phyloP scores from a whole-genome alignment of 805 yeast species.

The Grigorovia humatica region DNA sequence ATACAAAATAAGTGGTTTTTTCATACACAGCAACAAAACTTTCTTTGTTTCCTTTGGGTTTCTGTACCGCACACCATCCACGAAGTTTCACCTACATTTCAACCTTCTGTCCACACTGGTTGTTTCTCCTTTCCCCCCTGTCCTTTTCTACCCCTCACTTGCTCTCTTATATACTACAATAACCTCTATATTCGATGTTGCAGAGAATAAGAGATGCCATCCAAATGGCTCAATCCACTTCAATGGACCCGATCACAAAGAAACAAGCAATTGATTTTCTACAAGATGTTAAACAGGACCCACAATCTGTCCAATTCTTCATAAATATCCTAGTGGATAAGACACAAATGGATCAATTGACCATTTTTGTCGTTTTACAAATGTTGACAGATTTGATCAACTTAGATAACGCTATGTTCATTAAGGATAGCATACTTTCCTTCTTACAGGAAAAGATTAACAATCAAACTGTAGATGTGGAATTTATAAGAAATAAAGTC shows the following conservation, averaged over 20 bases:
- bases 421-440: constrained; percentile 18
- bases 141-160: no score
- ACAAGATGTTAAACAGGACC: constrained; percentile 19
- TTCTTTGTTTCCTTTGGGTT: background rate
- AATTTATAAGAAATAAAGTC: constrained; percentile 26
- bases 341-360: constrained; percentile 18
- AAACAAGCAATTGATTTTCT: constrained; percentile 38
- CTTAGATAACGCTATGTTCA: constrained; percentile 7
- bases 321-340: constrained; percentile 17
- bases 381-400: constrained; percentile 18
- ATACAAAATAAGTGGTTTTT: no score
- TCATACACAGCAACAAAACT: background rate
- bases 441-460: constrained; percentile 16
- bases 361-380: constrained; percentile 26
- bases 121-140: no score
- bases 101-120: background rate
- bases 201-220: constrained; percentile 81
- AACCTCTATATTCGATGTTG: constrained; percentile 13
- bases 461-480: constrained; percentile 18
- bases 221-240: constrained; percentile 64
- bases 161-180: no score
- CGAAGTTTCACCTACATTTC: background rate
- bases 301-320: constrained; percentile 21
- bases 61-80: background rate
- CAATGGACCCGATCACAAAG: constrained; percentile 50